Evolutionary conservation across 2,329 filamentous ascomycete species (phyloP), one percentile per base, ranked within the genome.

Genomic region (Claviceps africana): DNA sequence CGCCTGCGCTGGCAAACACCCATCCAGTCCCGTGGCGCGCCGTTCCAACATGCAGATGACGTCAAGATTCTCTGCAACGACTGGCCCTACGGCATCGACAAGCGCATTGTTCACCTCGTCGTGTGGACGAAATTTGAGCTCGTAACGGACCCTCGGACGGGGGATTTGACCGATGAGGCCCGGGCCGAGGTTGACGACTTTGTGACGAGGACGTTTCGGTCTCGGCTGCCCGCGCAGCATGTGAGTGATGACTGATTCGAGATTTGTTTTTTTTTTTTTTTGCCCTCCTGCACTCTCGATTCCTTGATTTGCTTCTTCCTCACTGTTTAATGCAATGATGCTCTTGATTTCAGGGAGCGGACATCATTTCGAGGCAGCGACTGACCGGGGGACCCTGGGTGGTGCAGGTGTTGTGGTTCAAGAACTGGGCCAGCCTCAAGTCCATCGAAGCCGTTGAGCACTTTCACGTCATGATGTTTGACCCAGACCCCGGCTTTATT

Each of bases 81-180:
- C 73, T 96, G 89, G 87, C 91, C 91, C 0, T 97, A 96, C 62
- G 89, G 88, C 0, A 74, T 96, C 51, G 88, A 93, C 60, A 63
- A 72, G 47, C 75, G 78, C 50, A 90, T 95, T 57, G 78, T 87
- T 17, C 91, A 96, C 64, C 72, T 96, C 2, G 87, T 95, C 5
- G 81, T 95, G 13, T 97, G 91, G 91, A 93, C 86, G 47, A 95
- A 95, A 67, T 95, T 95, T 62, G 74, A 78, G 47, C 72, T 96
- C 25, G 75, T 81, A 51, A 85, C 89, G 53, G 83, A 93, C 59
- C 66, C 69, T 4, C 61, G 53, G 71, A 78, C 81, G 0, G 83
- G 79, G 15, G 81, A 88, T 57, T 68, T 94, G 63, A 88, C 84
- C 1, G 72, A 78, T 3, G 67, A 74, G 55, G 79, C 81, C 8